Evolutionary conservation across 1,284 basidiomycete genomes (phyloP).

Genomic region (Takashimella koratensis): DNA sequence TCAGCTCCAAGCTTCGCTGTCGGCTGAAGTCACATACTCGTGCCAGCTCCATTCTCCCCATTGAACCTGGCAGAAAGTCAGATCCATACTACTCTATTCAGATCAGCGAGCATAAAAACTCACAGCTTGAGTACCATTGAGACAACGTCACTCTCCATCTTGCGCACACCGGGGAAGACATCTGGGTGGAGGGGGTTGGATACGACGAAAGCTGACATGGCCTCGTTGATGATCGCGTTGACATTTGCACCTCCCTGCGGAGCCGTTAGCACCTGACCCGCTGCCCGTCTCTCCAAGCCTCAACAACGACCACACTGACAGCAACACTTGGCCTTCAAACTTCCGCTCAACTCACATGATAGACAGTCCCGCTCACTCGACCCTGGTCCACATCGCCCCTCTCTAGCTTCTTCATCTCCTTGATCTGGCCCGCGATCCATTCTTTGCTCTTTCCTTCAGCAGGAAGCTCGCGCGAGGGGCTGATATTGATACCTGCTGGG

Average conservation of each 20-base stretch:
- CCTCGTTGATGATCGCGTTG: constrained; percentile 51
- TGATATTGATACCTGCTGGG: constrained; percentile 57
- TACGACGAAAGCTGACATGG: constrained; percentile 47
- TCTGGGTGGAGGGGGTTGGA: constrained; percentile 92
- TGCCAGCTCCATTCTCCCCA: constrained; percentile 77
- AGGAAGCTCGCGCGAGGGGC: constrained; percentile 60
- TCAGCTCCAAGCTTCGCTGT: background rate
- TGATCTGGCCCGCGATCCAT: constrained; percentile 76
- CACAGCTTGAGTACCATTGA: constrained; percentile 81
- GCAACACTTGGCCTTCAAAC: too few relatives aligned
- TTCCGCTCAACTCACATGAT: constrained; percentile 58
- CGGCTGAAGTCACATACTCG: constrained; percentile 50
- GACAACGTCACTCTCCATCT: constrained; percentile 97
- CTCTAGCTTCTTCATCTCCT: constrained; percentile 73
- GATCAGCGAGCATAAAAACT: constrained; percentile 22
- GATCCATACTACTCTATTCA: background rate
- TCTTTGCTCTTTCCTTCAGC: constrained; percentile 63
- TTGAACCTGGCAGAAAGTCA: constrained; percentile 60
- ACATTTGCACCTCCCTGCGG: constrained; percentile 79
- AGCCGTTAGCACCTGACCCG: too few relatives aligned
- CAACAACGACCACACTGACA: too few relatives aligned
- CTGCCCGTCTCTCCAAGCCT: too few relatives aligned
- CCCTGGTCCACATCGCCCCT: constrained; percentile 55
- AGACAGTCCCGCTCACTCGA: constrained; percentile 80
- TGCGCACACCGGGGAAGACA: constrained; percentile 83